Evolutionary conservation across 495 filamentous ascomycete genomes (phyloP), one percentile per base, ranked within the genome.

Genomic region (Hypoxylon fuscum): DNA sequence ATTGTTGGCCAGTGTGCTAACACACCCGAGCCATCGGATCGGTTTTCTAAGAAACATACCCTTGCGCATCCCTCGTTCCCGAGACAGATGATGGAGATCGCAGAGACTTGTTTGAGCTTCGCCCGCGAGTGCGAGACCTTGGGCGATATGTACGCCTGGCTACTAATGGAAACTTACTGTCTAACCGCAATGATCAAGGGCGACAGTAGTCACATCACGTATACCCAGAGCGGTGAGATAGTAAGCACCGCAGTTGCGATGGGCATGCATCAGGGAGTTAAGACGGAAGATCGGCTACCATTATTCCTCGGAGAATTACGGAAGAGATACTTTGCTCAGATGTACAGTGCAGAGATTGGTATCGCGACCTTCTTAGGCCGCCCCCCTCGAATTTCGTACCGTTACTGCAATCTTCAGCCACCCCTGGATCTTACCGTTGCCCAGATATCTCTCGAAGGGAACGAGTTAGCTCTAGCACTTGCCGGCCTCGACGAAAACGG

Each of bases 401-500:
- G 71, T 12, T 73, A 73, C 34, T 73, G 68, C 63, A 73, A 71
- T 53, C 29, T 73, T 4, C 40, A 51, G 5, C 27, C 63, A 4
- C 71, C 69, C 2, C 35, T 73, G 5, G 71, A 73, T 35, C 62
- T 73, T 20, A 27, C 55, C 1, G 60, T 63, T 32, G 32, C 52
- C 5, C 63, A 69, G 10, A 17, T 73, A n/a, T 22, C 65, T 20
- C 60, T 66, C 23, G 50, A 54, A 23, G 63, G 56, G 21, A 59
- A 64, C 18, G 66, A 66, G 15, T 31, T 73, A 17, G 64, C 63
- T 22, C 50, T 62, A 11, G 64, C 62, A 3, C 34, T 68, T 5
- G 59, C 68, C 11, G 46, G 57, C 3, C 40, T 73, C 23, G 71
- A 73, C 14, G 66, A 72, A 1, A 59, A 66, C 12, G 71, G 71